phyloP scores from a whole-genome alignment of 139 green algal genomes.

The Coelastrella sp. region DNA sequence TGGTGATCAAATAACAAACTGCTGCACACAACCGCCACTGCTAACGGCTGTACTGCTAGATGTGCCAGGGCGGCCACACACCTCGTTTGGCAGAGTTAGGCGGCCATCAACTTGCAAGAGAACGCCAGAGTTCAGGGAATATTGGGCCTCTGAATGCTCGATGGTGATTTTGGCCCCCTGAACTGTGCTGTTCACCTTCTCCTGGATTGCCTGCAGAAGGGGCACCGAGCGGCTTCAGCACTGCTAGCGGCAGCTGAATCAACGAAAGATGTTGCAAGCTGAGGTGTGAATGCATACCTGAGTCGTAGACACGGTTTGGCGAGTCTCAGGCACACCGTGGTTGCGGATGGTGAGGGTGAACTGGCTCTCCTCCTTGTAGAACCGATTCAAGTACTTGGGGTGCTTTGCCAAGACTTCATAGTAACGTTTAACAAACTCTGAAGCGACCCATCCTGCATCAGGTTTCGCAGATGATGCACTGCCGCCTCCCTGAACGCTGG shows the following conservation, averaged over 20 bases:
- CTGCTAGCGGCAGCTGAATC: background rate
- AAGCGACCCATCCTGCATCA: constrained; percentile 71
- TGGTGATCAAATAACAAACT: background rate
- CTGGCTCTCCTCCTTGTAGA: constrained; percentile 85
- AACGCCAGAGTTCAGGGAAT: constrained; percentile 79
- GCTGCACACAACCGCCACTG: background rate
- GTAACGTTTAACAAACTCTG: constrained; percentile 90
- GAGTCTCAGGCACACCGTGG: constrained; percentile 40
- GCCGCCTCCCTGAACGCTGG: constrained; percentile 4
- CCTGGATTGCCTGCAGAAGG: constrained; percentile 81
- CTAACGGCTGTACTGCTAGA: background rate
- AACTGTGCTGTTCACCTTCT: constrained; percentile 73
- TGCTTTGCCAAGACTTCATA: constrained; percentile 85
- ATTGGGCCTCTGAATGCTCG: constrained; percentile 85
- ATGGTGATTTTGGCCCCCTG: constrained; percentile 71
- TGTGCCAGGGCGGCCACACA: background rate
- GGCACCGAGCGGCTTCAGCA: background rate
- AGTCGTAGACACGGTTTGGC: constrained; percentile 15
- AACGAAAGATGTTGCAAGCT: no score
- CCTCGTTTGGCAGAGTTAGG: constrained; percentile 64
- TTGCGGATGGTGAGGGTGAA: constrained; percentile 76
- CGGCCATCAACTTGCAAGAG: constrained; percentile 84
- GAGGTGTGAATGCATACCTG: constrained; percentile 4
- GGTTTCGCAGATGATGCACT: background rate
- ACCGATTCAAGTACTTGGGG: constrained; percentile 81